Base-by-base conservation (phyloP, 345 rosid genomes). In the Pistacia atlantica region DNA sequence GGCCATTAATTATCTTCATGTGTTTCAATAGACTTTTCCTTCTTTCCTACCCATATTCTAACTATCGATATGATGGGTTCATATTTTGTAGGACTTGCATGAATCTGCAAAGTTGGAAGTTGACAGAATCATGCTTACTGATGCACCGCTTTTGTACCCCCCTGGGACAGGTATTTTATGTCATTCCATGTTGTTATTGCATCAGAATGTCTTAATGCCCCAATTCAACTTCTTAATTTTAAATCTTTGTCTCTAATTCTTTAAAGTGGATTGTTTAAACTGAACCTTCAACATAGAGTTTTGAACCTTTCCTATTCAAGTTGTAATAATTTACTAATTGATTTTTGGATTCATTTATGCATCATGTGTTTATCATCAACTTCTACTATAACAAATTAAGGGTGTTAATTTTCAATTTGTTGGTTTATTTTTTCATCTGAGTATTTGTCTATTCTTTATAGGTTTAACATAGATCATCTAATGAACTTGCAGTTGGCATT, bases 111-210 rank as follows among this genome's bases (percentile, higher is more conserved):
- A 77, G 75, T 74, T 79, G 67, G 97, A 90, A 87, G 89, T 88
- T 67, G 99, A 93, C 83, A 91, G 84, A 86, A 82, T 90, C 70
- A 91, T 93, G 93, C 89, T 96, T 69, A 93, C 99, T 69, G 98
- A 96, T 84, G 97, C 97, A 73, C 92, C 97, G 14, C 97, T 91
- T 82, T 84, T 93, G 25, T 93, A 88, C 80, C 88, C 99, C 74
- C 99, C 98, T 22, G 99, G 97, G 71, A n/a, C 98, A 91, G 98
- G 98, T 96, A 81, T 8, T 69, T 49, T 62, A 69, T 45, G 38
- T 65, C 20, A 10, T 64, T 67, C 17, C 61, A 52, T 18, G 42
- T 17, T 20, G 59, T 66, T 42, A 51, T 48, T 67, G 63, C 22
- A 35, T 31, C 31, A 61, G 61, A 28, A 54, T 22, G 37, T 16